These are phyloP conservation scores for Anthracocystis walkeri DNA, from an alignment of 1,284 basidiomycete species.

Conservation along the genomic window DNA sequence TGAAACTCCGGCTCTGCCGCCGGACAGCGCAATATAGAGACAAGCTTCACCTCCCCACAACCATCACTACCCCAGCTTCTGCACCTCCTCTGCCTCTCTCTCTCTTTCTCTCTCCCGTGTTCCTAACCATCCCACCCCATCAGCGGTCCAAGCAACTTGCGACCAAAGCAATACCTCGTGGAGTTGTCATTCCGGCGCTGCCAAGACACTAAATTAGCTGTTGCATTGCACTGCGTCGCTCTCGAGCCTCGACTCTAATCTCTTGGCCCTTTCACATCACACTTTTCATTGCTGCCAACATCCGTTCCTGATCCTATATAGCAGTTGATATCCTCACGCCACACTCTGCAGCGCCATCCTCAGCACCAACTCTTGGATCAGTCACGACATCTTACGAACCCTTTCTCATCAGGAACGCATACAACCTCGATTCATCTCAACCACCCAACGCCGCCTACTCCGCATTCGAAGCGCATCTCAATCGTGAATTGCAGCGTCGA, in stretches of 20 bases:
- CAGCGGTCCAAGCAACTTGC: neutral
- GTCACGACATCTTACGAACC: neutral
- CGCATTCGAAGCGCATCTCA: no score
- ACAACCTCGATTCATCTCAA: neutral
- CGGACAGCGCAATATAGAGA: slow-evolving; percentile 1
- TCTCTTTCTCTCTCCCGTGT: slow-evolving; percentile 2
- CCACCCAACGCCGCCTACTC: neutral
- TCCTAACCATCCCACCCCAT: neutral
- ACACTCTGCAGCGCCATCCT: neutral
- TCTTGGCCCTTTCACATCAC: neutral
- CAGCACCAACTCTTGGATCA: neutral
- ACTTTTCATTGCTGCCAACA: neutral
- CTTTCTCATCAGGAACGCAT: neutral
- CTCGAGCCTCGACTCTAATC: slow-evolving; percentile 11
- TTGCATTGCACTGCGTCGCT: slow-evolving; percentile 5
- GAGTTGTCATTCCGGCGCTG: neutral
- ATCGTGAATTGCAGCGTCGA: slow-evolving; percentile 7
- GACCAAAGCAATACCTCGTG: slow-evolving; percentile 1
- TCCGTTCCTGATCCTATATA: neutral
- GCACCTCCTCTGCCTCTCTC: no score
- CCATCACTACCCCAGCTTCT: neutral
- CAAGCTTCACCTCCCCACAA: slow-evolving; percentile 5
- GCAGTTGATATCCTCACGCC: neutral
- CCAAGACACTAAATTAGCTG: slow-evolving; percentile 8
- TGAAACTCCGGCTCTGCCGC: slow-evolving; percentile 9